Conservation (phyloP, 495 filamentous ascomycete species). For the Bacidia gigantensis region DNA sequence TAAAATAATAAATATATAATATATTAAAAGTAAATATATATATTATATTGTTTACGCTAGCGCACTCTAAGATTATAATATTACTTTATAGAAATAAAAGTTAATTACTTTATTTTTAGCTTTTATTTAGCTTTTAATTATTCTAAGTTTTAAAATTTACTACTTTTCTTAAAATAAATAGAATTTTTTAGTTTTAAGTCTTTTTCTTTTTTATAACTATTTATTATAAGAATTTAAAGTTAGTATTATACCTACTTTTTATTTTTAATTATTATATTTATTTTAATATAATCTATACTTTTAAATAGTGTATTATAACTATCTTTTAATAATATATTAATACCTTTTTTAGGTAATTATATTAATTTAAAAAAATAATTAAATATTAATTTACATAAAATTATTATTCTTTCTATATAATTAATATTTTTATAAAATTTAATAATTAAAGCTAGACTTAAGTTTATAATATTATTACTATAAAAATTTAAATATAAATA, state of each 20-base stretch:
- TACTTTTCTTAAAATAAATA: slow-evolving; percentile 1
- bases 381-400: no score
- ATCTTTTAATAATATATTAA: background rate
- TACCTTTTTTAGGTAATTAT: background rate
- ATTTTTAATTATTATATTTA: background rate
- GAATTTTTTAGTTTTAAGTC: background rate
- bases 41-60: background rate
- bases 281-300: slow-evolving; percentile 7
- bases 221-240: background rate
- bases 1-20: background rate
- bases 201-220: background rate
- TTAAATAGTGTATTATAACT: background rate
- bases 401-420: background rate
- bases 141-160: no score
- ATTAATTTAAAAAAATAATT: background rate
- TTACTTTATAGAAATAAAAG: background rate
- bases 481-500: background rate
- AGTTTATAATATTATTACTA: no score
- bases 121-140: background rate
- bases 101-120: background rate
- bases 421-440: background rate
- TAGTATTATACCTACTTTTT: slow-evolving; percentile 3
- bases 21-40: background rate
- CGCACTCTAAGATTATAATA: no score
- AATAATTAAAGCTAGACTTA: no score